Base-by-base conservation (phyloP, 2,329 filamentous ascomycete genomes). In the Chalaropsis ovoidea region DNA sequence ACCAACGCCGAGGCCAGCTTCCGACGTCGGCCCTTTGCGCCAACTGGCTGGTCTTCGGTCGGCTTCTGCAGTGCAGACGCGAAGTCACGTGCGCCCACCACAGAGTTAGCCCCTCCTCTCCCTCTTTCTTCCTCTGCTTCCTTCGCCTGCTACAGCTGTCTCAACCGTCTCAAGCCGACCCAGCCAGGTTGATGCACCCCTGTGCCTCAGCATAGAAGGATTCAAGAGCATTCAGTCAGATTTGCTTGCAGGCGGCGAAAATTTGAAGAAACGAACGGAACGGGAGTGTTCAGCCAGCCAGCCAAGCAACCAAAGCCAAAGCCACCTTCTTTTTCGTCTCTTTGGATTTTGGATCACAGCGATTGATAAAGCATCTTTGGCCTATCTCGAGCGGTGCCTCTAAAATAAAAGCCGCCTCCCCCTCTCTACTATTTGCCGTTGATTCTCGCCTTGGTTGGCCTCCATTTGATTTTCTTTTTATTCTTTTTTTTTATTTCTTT, bases 301-400 rank as follows among this genome's bases (percentile, higher is more conserved):
- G 31, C 31, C 31, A 43, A 43, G 42, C 11, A n/a, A 43, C 42
- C 42, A 43, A 43, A 43, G 42, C 42, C 13, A 43, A 22, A 54
- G 45, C 45, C 45, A 47, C n/a, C 22, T 31, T 8, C 15, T 56
- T 56, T 31, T 17, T 31, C n/a, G 52, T 56, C 52, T 31, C 31
- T 31, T 31, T 31, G 6, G 52, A 56, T 56, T 31, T 31, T 31
- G 6, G 52, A 56, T 56, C 27, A 31, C 17, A 17, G 52, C 52
- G 52, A 56, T 56, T 56, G 52, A 56, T 56, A 56, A 56, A 56
- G 27, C 11, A n/a, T 31, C 27, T 19, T 31, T 56, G 22, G 22
- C 15, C 17, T 31, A 42, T 13, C 27, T 56, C 5, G 17, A 56
- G 52, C 17, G 31, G 2, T 31, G 31, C 31, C 6, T 10, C 42